Percentiles rank a stretch among this genome's conserved stretches.
These are phyloP conservation scores for Cyberlindnera misumaiensis DNA, from an alignment of 805 yeast genomes.

Conservation along the genomic window DNA sequence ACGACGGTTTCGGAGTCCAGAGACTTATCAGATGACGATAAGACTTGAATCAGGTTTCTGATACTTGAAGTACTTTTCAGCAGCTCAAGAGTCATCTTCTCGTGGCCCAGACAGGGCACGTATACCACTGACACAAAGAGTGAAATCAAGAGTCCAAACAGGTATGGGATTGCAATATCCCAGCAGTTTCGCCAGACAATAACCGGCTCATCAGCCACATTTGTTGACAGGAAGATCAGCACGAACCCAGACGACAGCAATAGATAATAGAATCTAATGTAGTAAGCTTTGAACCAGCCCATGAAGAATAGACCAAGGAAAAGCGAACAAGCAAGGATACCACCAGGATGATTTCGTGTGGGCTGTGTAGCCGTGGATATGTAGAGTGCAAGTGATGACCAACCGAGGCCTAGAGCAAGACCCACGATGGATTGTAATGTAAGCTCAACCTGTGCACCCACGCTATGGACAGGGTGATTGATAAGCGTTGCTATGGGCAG, in stretches of 20 bases:
- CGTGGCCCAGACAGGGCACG: conserved; percentile 37
- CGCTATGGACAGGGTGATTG: conserved; percentile 40
- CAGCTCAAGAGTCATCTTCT: conserved; percentile 24
- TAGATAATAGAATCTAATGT: conserved; percentile 33
- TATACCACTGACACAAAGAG: conserved; percentile 28
- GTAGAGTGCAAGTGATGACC: conserved; percentile 37
- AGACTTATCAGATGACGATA: conserved; percentile 2
- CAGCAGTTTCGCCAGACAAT: conserved; percentile 30
- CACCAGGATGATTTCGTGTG: conserved; percentile 37
- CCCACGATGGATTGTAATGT: conserved; percentile 35
- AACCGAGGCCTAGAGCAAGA: conserved; percentile 34
- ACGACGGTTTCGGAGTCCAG: conserved; percentile 15
- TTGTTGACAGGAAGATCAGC: conserved; percentile 27
- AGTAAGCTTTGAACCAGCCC: conserved; percentile 36
- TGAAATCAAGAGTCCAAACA: conserved; percentile 36
- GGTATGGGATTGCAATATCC: conserved; percentile 39
- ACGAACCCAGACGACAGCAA: conserved; percentile 30
- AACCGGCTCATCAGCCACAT: conserved; percentile 19
- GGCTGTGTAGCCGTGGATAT: conserved; percentile 35
- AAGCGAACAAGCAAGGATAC: conserved; percentile 36
- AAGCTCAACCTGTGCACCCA: conserved; percentile 43
- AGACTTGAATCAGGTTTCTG: conserved; percentile 19
- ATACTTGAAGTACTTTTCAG: conserved; percentile 20
- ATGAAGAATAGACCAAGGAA: conserved; percentile 30
- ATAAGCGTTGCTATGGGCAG: conserved; percentile 36